Evolutionary conservation across 441 rosid species (phyloP).

Genomic region (Corymbia citriodora): DNA sequence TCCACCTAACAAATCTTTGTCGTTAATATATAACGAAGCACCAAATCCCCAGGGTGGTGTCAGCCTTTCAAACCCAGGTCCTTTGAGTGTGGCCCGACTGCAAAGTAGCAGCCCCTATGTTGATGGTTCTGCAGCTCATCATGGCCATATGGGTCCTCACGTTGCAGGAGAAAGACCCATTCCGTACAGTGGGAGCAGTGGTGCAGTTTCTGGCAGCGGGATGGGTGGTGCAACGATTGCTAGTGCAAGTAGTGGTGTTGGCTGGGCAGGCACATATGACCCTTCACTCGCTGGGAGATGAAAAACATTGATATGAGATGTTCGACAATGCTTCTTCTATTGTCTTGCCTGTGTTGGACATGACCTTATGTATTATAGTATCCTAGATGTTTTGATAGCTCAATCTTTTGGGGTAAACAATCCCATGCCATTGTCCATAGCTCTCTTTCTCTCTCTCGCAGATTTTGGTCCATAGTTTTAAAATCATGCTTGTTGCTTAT

Average conservation of each 20-base stretch:
- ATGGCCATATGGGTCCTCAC: slow-evolving; percentile 10
- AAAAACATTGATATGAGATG: not conserved
- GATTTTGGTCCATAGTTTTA: not conserved
- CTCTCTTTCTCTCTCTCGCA: not conserved
- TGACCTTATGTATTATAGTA: not conserved
- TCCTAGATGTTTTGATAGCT: not conserved
- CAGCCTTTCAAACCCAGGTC: slow-evolving; percentile 17
- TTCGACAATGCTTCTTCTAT: not conserved
- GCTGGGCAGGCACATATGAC: slow-evolving; percentile 24
- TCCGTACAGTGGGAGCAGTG: slow-evolving; percentile 16
- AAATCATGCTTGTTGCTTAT: not conserved
- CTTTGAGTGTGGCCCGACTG: slow-evolving; percentile 11
- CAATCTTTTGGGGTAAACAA: not conserved
- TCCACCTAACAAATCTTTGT: not conserved
- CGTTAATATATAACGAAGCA: slow-evolving; percentile 5
- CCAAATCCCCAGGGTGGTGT: slow-evolving; percentile 15
- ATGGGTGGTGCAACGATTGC: slow-evolving; percentile 8
- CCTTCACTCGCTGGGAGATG: slow-evolving; percentile 18
- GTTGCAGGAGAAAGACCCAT: slow-evolving; percentile 8
- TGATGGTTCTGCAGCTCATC: slow-evolving; percentile 26
- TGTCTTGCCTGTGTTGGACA: not conserved
- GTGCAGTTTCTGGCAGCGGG: slow-evolving; percentile 4
- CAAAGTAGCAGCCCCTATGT: slow-evolving; percentile 14
- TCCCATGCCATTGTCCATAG: not conserved
- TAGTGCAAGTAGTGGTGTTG: slow-evolving; percentile 5